phyloP scores from a whole-genome alignment of 768 basidiomycete species.

The Mycena belliarum region DNA sequence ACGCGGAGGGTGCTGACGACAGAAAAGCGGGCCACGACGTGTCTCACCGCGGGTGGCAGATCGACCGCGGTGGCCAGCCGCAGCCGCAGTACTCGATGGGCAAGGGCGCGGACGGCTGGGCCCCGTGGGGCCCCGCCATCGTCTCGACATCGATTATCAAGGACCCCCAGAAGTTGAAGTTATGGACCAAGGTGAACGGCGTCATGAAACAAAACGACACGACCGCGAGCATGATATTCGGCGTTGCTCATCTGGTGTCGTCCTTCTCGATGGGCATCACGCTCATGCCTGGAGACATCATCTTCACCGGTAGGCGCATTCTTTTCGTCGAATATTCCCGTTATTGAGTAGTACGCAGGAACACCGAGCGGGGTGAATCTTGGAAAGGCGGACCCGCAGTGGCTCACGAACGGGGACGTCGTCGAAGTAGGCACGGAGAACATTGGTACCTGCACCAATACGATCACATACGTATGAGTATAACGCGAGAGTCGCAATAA shows the following conservation, averaged over 20 bases:
- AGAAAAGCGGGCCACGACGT: constrained; percentile 39
- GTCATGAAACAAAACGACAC: constrained; percentile 40
- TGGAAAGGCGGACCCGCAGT: constrained; percentile 34
- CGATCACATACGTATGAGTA: constrained; percentile 13
- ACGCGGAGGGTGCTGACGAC: neutral
- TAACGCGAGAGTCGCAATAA: too few relatives aligned
- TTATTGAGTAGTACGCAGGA: neutral
- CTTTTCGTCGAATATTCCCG: neutral
- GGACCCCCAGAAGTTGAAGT: constrained; percentile 40
- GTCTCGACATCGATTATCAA: constrained; percentile 38
- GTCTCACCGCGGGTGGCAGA: constrained; percentile 46
- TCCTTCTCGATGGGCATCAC: constrained; percentile 50
- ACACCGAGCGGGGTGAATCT: constrained; percentile 39
- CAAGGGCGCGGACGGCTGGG: constrained; percentile 44
- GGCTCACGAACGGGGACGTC: constrained; percentile 39
- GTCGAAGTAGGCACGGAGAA: constrained; percentile 41
- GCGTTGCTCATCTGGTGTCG: constrained; percentile 37
- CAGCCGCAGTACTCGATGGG: constrained; percentile 46
- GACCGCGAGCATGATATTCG: constrained; percentile 44
- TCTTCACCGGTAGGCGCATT: constrained; percentile 37
- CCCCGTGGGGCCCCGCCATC: constrained; percentile 40
- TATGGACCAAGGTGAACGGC: constrained; percentile 45
- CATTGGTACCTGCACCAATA: constrained; percentile 39
- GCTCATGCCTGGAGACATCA: constrained; percentile 42
- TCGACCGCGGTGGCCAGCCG: constrained; percentile 42